Evolutionary conservation across 1,284 basidiomycete species (phyloP), one percentile per base, ranked within the genome.

Genomic region (Irpex lacteus): DNA sequence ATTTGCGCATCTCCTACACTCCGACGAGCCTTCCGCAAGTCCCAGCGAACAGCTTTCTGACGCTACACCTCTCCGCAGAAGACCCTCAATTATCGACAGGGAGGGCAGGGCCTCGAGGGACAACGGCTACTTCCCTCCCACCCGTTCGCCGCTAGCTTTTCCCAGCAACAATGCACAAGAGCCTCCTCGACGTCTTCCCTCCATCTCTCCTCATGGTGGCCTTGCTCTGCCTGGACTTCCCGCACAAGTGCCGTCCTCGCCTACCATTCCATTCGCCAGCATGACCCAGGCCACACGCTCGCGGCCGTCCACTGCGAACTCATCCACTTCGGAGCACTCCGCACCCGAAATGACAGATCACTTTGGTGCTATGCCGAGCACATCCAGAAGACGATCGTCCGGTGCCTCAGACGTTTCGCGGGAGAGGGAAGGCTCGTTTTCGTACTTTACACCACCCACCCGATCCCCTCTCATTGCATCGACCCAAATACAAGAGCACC

Each of bases 1-100:
- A 44, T 75, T 87, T 65, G 81, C 84, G 4, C 84, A 85, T 72
- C 77, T 86, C 56, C 76, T 87, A 5, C 79, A 82, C 68, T 75
- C 74, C 59, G 68, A 69, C n/a, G 65, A 70, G 73, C 86, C 66
- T 70, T 71, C 57, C 36, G 59, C 53, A 67, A 69, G 49, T 60
- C 59, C 54, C 40, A 65, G 64, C 52, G 75, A 77, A 38, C 71
- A 73, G 61, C 74, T 77, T 40, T 67, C 72, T 21, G 67, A 73
- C 65, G 67, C 68, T 7, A 66, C 72, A 4, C 75, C 75, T 26
- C 65, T 77, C 47, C 73, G 74, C 59, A 63, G 74, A 59, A 61
- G 70, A 60, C 67, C 70, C 6, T 69, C 68, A 50, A 59, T 58
- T 38, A 58, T 60, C 54, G 59, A 60, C 32, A 57, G 59, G 36